Evolutionary conservation across 345 rosid genomes (phyloP), one percentile per base, ranked within the genome.

Genomic region (Rhodomyrtus tomentosa): DNA sequence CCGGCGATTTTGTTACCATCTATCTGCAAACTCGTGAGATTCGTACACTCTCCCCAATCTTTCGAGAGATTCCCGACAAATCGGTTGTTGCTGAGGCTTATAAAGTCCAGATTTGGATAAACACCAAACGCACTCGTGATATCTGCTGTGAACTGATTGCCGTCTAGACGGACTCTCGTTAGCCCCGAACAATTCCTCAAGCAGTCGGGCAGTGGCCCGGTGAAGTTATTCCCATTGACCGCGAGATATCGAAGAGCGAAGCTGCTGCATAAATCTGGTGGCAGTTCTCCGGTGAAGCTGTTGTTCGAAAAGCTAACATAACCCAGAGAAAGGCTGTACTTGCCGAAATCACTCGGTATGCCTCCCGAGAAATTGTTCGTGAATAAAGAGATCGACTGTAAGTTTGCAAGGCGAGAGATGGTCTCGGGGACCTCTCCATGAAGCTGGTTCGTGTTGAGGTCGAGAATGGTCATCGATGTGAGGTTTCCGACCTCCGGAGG

Each of bases 221-320:
- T 92, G 82, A 94, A 90, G 52, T 85, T 91, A 89, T 94, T 93
- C 38, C 58, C 86, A 80, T 91, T 90, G 29, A 90, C 90, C 1
- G 91, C 88, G 38, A 94, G 53, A 7, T 85, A 27, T 81, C 83
- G 53, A n/a, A 94, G 92, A 59, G 81, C 84, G 25, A 87, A 83
- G 36, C 92, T 89, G 22, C 93, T 91, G 84, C 98, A 94, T 50
- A 93, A 36, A 18, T 91, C 93, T 13, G 85, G 89, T 0, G 95
- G 95, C 87, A 94, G 84, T 84, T 91, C 94, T 51, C 95, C 95
- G 0, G 86, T 45, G 90, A 94, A 94, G 86, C 92, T 92, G 90
- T 94, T 94, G 89, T 89, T 80, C 1, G 98, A 90, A 83, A 94
- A 92, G 90, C 98, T 90, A 32, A 90, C 96, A 86, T 76, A 83